These are phyloP conservation scores for Xylariales sp. DNA, from an alignment of 2,329 filamentous ascomycete species.

Conservation along the genomic window DNA sequence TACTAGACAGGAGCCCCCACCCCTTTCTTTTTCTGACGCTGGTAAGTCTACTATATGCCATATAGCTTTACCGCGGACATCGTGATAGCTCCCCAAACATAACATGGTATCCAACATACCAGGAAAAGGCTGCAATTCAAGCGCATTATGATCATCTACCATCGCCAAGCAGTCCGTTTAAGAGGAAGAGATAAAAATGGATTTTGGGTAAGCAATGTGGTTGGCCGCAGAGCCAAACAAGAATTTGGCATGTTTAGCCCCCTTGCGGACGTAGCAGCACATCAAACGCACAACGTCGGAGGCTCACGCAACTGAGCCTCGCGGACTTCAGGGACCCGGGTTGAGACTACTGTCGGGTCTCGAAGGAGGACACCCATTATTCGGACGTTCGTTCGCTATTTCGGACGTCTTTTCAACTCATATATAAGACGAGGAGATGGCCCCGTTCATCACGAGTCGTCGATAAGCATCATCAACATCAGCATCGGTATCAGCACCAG, in stretches of 20 bases:
- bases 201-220: neutral
- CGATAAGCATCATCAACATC: slow-evolving; percentile 14
- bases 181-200: neutral
- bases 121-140: neutral
- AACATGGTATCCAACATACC: neutral
- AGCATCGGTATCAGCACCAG: slow-evolving; percentile 16
- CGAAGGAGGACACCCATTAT: neutral
- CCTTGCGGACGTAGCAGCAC: slow-evolving; percentile 29
- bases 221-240: slow-evolving; percentile 27
- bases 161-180: neutral
- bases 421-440: slow-evolving; percentile 31
- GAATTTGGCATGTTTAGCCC: slow-evolving; percentile 21
- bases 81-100: neutral
- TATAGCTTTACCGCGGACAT: neutral
- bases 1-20: no score
- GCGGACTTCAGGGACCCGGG: slow-evolving; percentile 20
- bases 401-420: neutral
- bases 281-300: slow-evolving; percentile 35
- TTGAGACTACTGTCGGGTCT: slow-evolving; percentile 1
- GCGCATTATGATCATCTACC: neutral
- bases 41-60: neutral
- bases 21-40: neutral
- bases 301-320: slow-evolving; percentile 37
- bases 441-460: neutral
- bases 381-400: neutral